Evolutionary conservation across 257 asterid genomes (phyloP), one percentile per base, ranked within the genome.

Genomic region (Plantago elongata): DNA sequence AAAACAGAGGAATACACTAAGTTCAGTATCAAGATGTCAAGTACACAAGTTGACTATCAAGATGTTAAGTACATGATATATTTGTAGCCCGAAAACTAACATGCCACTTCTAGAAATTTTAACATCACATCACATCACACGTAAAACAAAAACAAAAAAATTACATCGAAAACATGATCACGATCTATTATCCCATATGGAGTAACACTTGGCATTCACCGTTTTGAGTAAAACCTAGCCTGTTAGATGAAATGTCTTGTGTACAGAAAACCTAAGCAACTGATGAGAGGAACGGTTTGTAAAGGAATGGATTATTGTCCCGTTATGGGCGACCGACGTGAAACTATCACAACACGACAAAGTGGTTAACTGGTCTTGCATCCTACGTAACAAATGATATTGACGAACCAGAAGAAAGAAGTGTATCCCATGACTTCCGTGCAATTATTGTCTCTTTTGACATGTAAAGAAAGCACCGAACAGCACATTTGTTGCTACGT

Each of bases 391-490:
- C 7, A 55, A 61, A 27, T 51, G 57, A 15, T 9, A 14, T 18
- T 17, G 40, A 34, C 4, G 40, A 34, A 60, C 42, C 68, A 16
- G 17, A 17, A 3, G 11, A 52, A 52, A 49, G 43, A 66, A 42
- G 3, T 40, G 29, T n/a, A 68, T 15, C 58, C 57, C 61, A 68
- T 37, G 17, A 46, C 49, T 16, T 63, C 45, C 42, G 18, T 47
- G 49, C 13, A 3, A 54, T 62, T n/a, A 60, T 43, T 48, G 44
- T 8, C 51, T 29, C 55, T 62, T 57, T 42, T 30, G 65, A 51
- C 68, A 60, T 61, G 72, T 70, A 48, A 62, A 34, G 57, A 38
- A 69, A 56, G 50, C n/a, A 49, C 13, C 2, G 55, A 56, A 37
- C 29, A 51, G 16, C 59, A 18, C 18, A 45, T 30, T 16, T 57